Percentiles rank a stretch among this genome's conserved stretches.
Conservation (phyloP, 2,329 filamentous ascomycete genomes). For the Myriosclerotinia curreyana region DNA sequence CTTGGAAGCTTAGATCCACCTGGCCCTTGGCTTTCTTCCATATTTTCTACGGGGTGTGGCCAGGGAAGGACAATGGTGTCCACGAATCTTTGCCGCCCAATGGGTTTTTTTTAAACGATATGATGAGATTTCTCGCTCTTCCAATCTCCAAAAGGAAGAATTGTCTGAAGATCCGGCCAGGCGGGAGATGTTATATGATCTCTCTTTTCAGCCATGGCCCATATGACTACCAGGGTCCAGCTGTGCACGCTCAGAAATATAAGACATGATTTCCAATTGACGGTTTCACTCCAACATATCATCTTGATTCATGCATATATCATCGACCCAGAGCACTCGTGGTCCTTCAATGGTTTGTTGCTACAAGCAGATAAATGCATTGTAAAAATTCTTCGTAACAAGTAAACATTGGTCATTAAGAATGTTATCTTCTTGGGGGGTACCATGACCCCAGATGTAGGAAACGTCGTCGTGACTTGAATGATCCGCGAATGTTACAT, state of each 20-base stretch:
- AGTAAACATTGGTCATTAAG: no score
- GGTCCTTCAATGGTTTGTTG: background rate
- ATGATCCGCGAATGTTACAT: conserved; percentile 25
- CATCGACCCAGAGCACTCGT: conserved; percentile 24
- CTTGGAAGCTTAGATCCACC: background rate
- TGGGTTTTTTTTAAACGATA: conserved; percentile 30
- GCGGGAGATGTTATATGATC: background rate
- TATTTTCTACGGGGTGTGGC: background rate
- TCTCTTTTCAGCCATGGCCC: conserved; percentile 22
- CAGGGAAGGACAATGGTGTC: background rate
- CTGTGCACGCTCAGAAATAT: conserved; percentile 21
- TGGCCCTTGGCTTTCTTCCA: background rate
- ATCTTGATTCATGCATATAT: conserved; percentile 26
- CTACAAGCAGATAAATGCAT: conserved; percentile 16
- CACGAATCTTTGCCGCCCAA: conserved; percentile 22
- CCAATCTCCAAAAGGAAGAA: conserved; percentile 36
- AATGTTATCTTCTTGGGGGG: conserved; percentile 10
- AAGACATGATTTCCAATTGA: conserved; percentile 24
- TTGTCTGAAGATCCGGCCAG: conserved; percentile 4
- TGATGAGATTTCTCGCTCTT: conserved; percentile 29
- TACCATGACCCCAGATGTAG: conserved; percentile 32
- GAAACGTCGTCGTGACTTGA: conserved; percentile 35
- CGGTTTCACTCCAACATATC: conserved; percentile 22
- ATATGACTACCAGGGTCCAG: no score
- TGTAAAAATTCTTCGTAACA: conserved; percentile 16